These are phyloP conservation scores for Trichophaea hybrida DNA, from an alignment of 2,329 filamentous ascomycete species.

Conservation along the genomic window DNA sequence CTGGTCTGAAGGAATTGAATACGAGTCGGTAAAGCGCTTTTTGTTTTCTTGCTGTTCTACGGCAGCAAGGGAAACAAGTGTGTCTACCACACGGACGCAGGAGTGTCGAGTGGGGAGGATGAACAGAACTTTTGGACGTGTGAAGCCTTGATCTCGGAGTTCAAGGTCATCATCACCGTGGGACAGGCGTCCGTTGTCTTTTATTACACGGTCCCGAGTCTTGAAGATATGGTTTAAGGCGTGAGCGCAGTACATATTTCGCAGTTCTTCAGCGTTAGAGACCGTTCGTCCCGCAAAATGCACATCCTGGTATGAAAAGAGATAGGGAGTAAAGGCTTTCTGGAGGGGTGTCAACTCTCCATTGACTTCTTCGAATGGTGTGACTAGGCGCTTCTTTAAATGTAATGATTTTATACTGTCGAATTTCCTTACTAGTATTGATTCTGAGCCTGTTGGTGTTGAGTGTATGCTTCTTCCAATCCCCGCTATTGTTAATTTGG, in stretches of 20 bases:
- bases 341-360: constrained; percentile 47
- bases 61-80: constrained; percentile 58
- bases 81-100: constrained; percentile 62
- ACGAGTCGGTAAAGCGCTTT: constrained; percentile 78
- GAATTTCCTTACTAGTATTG: constrained; percentile 4
- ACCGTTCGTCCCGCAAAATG: constrained; percentile 59
- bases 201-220: constrained; percentile 79
- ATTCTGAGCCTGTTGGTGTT: constrained; percentile 34
- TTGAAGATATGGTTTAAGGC: constrained; percentile 86
- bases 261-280: constrained; percentile 52
- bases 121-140: constrained; percentile 81
- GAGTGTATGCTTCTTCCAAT: constrained; percentile 38
- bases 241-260: constrained; percentile 64
- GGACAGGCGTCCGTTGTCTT: constrained; percentile 71
- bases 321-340: constrained; percentile 49
- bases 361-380: constrained; percentile 41
- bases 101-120: constrained; percentile 78
- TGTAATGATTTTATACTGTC: constrained; percentile 35
- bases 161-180: constrained; percentile 48
- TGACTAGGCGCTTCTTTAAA: constrained; percentile 56
- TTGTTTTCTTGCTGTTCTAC: constrained; percentile 91
- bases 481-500: constrained; percentile 34
- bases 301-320: constrained; percentile 74
- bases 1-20: constrained; percentile 41
- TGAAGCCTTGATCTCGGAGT: constrained; percentile 85